Base-by-base conservation (phyloP, 371 early-diverging fungal genomes). In the Basidiobolus meristosporus region DNA sequence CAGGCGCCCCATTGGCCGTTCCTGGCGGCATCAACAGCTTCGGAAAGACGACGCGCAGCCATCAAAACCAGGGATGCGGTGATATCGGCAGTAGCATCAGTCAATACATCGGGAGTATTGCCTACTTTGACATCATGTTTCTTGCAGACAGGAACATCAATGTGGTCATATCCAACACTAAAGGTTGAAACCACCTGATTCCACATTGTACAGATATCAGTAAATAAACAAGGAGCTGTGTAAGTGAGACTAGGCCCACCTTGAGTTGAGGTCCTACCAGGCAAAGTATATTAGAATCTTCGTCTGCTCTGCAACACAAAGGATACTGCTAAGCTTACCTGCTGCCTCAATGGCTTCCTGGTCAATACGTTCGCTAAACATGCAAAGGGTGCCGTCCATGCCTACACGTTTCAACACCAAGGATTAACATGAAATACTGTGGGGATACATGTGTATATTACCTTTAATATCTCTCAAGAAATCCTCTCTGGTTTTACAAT, bases 151-250 rank as follows among this genome's bases (percentile, higher is more conserved):
- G 45, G 41, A 0, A 71, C 44, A 50, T 77, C 73, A 32, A 88
- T 68, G 50, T 88, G 90, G 43, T 88, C 87, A 52, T 73, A 82
- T 10, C 90, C 90, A 12, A 84, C 87, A 40, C 67, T 77, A 57
- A 77, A 64, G 0, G 82, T 80, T 9, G 81, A 70, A 0, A 82
- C 53, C 3, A 75, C 64, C 38, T 68, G 14, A 39, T 30, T n/a
- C n/a, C n/a, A n/a, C n/a, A n/a, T n/a, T n/a, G n/a, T n/a, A n/a
- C n/a, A n/a, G n/a, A n/a, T n/a, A n/a, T n/a, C n/a, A n/a, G n/a
- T n/a, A n/a, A n/a, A n/a, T n/a, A n/a, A n/a, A n/a, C n/a, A n/a
- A n/a, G n/a, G n/a, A n/a, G n/a, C n/a, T n/a, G n/a, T n/a, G n/a
- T n/a, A n/a, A n/a, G n/a, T n/a, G n/a, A n/a, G n/a, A n/a, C n/a